These are phyloP conservation scores for Zoysia japonica DNA, from an alignment of 176 grass and related monocot species.

Conservation along the genomic window DNA sequence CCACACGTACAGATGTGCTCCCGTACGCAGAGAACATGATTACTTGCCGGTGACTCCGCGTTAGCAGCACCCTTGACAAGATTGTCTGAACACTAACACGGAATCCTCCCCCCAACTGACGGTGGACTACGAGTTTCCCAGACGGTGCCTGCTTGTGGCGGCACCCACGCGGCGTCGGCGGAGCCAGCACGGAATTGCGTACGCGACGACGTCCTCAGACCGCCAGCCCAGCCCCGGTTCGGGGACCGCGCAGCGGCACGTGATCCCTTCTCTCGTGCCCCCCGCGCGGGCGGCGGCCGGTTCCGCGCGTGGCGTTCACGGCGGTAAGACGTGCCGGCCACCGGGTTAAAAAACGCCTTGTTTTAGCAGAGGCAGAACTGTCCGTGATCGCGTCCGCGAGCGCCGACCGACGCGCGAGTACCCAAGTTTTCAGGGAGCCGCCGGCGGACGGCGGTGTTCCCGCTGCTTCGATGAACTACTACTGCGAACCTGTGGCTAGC, in stretches of 20 bases:
- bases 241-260: not conserved
- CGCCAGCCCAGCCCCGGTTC: not conserved
- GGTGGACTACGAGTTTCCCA: constrained; percentile 1
- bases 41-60: too few relatives aligned
- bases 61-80: not conserved
- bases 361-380: too few relatives aligned
- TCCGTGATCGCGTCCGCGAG: not conserved
- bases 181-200: not conserved
- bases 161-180: constrained; percentile 14
- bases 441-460: not conserved
- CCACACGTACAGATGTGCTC: too few relatives aligned
- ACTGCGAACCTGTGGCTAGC: not conserved
- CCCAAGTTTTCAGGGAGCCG: not conserved
- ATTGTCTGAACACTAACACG: not conserved
- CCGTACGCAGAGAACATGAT: too few relatives aligned
- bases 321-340: not conserved
- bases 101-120: not conserved
- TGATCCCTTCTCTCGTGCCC: too few relatives aligned
- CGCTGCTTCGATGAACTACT: not conserved
- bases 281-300: not conserved
- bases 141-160: constrained; percentile 15
- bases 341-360: not conserved
- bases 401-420: not conserved
- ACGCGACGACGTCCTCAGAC: not conserved
- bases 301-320: not conserved